Percentiles rank a stretch among this genome's conserved stretches.
phyloP scores from a whole-genome alignment of 106 monocot genomes.

The Dendrobium officinale region DNA sequence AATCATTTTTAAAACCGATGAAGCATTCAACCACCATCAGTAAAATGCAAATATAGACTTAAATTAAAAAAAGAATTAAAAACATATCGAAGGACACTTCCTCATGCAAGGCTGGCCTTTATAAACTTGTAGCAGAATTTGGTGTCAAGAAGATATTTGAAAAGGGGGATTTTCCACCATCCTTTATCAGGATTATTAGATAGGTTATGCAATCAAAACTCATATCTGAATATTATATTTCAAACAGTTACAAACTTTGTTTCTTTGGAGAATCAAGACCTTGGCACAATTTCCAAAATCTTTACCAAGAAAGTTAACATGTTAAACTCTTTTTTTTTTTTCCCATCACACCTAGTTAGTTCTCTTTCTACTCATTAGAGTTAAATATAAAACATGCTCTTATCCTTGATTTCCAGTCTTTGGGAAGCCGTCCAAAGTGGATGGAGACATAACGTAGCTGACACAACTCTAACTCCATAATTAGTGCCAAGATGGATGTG shows the following conservation, averaged over 20 bases:
- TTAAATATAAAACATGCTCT: too few relatives aligned
- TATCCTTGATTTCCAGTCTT: too few relatives aligned
- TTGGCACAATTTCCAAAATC: too few relatives aligned
- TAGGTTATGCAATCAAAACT: not conserved
- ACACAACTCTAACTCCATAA: too few relatives aligned
- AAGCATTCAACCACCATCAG: not conserved
- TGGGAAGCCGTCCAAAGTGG: too few relatives aligned
- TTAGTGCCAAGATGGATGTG: too few relatives aligned
- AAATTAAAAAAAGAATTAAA: not conserved
- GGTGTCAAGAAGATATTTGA: not conserved
- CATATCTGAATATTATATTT: not conserved
- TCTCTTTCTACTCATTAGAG: too few relatives aligned
- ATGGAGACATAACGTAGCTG: too few relatives aligned
- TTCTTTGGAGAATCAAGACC: too few relatives aligned
- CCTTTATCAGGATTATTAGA: not conserved
- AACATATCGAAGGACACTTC: not conserved
- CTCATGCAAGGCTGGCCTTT: not conserved
- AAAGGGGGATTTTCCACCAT: not conserved
- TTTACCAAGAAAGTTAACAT: too few relatives aligned
- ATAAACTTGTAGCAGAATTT: not conserved
- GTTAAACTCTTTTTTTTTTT: not conserved
- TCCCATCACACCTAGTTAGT: too few relatives aligned
- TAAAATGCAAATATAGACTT: not conserved
- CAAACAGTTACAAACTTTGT: not conserved
- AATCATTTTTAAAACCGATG: not conserved